These are phyloP conservation scores for Hansenula sp. DNA, from an alignment of 1,139 yeast species.

Conservation along the genomic window DNA sequence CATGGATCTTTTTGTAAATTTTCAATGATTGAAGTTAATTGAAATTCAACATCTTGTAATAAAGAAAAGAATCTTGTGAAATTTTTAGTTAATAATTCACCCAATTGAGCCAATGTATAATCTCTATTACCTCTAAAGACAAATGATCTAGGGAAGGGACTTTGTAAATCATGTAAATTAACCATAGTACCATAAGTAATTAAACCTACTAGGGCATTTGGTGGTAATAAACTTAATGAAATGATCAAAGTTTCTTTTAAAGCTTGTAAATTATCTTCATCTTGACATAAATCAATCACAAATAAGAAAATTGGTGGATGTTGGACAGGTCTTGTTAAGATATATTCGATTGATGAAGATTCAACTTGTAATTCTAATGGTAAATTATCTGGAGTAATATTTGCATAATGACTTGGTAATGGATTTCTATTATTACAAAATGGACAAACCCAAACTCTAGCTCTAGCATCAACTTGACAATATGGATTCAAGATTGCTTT, in stretches of 20 bases:
- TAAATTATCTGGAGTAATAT: slow-evolving; percentile 74
- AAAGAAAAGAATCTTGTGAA: slow-evolving; percentile 71
- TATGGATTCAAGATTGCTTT: slow-evolving; percentile 86
- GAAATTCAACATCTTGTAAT: slow-evolving; percentile 81
- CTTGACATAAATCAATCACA: slow-evolving; percentile 92
- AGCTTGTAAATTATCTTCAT: slow-evolving; percentile 85
- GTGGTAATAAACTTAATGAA: slow-evolving; percentile 81
- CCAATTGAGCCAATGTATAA: slow-evolving; percentile 69
- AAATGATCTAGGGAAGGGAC: slow-evolving; percentile 71
- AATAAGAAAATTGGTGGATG: slow-evolving; percentile 91
- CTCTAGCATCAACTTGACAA: slow-evolving; percentile 75
- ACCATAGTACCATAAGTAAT: slow-evolving; percentile 94
- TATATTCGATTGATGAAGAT: slow-evolving; percentile 88
- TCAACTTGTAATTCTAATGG: slow-evolving; percentile 81
- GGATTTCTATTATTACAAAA: slow-evolving; percentile 81
- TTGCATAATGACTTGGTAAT: slow-evolving; percentile 86
- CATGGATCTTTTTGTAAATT: slow-evolving; percentile 82
- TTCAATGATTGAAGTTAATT: slow-evolving; percentile 77
- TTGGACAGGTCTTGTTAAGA: slow-evolving; percentile 82
- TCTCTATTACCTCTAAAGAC: slow-evolving; percentile 94
- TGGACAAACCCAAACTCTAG: slow-evolving; percentile 89
- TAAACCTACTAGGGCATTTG: slow-evolving; percentile 87
- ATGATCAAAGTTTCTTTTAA: slow-evolving; percentile 83
- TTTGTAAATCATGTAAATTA: slow-evolving; percentile 86
- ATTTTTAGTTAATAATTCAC: slow-evolving; percentile 54